Evolutionary conservation across 192 early-diverging fungal genomes (phyloP).

Genomic region (Neocallimastix lanati): DNA sequence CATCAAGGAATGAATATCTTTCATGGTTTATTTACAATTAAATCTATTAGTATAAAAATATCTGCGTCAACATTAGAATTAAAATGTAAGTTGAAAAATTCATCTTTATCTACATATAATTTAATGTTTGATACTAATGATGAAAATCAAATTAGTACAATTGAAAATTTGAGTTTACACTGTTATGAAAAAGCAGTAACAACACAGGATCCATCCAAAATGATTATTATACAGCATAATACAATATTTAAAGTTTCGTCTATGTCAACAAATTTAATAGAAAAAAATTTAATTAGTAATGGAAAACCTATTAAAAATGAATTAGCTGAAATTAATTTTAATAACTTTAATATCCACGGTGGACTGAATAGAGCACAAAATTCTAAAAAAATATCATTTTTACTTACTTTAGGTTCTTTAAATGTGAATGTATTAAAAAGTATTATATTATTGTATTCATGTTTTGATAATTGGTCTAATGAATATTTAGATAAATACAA

Average conservation of each 20-base stretch:
- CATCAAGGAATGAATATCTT: not conserved
- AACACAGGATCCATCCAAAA: not conserved
- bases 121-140: not conserved
- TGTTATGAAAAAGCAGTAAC: not conserved
- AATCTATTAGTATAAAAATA: not conserved
- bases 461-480: not conserved
- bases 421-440: not conserved
- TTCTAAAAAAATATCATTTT: not conserved
- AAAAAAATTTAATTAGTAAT: not conserved
- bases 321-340: not conserved
- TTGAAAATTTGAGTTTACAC: not conserved
- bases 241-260: not conserved
- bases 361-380: not conserved
- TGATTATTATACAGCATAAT: not conserved
- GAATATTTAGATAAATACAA: not conserved
- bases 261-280: not conserved
- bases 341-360: not conserved
- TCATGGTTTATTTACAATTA: not conserved
- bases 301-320: not conserved
- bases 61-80: not conserved
- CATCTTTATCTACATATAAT: not conserved
- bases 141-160: not conserved
- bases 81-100: not conserved
- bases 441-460: not conserved
- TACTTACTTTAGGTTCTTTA: not conserved